phyloP scores from a whole-genome alignment of 805 yeast genomes.

The Wickerhamomyces pijperi region DNA sequence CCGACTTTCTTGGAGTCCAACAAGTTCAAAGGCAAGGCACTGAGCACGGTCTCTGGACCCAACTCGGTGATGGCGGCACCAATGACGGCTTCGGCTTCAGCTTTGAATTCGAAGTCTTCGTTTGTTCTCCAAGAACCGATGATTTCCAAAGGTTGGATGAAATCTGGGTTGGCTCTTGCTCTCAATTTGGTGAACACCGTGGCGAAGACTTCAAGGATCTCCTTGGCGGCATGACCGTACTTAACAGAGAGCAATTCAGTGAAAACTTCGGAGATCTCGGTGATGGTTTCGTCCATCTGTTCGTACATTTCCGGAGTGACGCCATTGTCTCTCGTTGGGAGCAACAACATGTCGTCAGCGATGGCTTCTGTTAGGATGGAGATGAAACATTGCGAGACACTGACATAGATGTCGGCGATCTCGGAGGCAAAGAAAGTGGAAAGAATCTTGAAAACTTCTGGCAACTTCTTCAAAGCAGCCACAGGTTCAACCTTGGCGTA shows the following conservation, averaged over 20 bases:
- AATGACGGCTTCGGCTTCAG: conserved; percentile 71
- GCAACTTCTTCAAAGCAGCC: conserved; percentile 43
- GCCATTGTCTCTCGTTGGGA: conserved; percentile 25
- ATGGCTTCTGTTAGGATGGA: conserved; percentile 64
- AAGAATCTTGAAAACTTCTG: conserved; percentile 44
- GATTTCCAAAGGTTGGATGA: conserved; percentile 50
- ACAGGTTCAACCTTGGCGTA: conserved; percentile 41
- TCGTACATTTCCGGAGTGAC: conserved; percentile 43
- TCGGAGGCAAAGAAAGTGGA: conserved; percentile 61
- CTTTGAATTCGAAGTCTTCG: conserved; percentile 54
- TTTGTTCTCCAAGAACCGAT: conserved; percentile 83
- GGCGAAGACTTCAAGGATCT: conserved; percentile 57
- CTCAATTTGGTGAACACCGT: conserved; percentile 54
- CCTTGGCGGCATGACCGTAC: conserved; percentile 67
- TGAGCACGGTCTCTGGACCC: conserved; percentile 80
- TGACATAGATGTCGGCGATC: conserved; percentile 46
- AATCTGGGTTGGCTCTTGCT: conserved; percentile 58
- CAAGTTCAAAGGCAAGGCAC: conserved; percentile 70
- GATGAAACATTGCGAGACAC: conserved; percentile 80
- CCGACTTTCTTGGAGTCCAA: conserved; percentile 50
- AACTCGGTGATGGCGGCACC: conserved; percentile 67
- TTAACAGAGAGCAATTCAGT: conserved; percentile 58
- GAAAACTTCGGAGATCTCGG: conserved; percentile 40
- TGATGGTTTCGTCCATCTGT: conserved; percentile 40
- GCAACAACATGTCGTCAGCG: conserved; percentile 45